phyloP scores from a whole-genome alignment of 306 rosid genomes.

The Vigna mungo region DNA sequence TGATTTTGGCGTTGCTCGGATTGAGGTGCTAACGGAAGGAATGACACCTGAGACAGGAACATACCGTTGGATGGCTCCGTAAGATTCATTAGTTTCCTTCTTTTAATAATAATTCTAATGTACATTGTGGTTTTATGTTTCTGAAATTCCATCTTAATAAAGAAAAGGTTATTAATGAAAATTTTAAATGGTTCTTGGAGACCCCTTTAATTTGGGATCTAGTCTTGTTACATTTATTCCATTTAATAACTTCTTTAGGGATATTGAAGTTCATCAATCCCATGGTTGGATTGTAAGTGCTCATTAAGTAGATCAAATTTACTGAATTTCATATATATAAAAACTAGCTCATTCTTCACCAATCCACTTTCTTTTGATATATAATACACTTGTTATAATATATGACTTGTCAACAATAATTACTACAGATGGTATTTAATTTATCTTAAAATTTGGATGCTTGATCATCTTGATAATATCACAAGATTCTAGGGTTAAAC shows the following conservation, averaged over 20 bases:
- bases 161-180: not conserved
- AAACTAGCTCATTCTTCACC: not conserved
- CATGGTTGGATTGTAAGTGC: not conserved
- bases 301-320: not conserved
- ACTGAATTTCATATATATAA: not conserved
- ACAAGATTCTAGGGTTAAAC: not conserved
- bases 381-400: not conserved
- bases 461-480: not conserved
- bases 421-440: not conserved
- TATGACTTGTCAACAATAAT: not conserved
- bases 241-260: not conserved
- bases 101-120: not conserved
- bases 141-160: not conserved
- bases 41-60: constrained; percentile 99
- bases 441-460: not conserved
- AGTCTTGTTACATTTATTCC: not conserved
- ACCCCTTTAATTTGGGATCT: not conserved
- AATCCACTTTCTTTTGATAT: not conserved
- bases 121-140: not conserved
- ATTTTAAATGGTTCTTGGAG: constrained; percentile 1
- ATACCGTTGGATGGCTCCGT: constrained; percentile 99
- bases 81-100: constrained; percentile 53
- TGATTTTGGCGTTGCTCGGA: constrained; percentile 98
- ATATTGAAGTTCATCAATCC: constrained; percentile 12
- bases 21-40: constrained; percentile 99